Evolutionary conservation across 495 filamentous ascomycete species (phyloP).

Genomic region (Tuber microsphaerosporum): DNA sequence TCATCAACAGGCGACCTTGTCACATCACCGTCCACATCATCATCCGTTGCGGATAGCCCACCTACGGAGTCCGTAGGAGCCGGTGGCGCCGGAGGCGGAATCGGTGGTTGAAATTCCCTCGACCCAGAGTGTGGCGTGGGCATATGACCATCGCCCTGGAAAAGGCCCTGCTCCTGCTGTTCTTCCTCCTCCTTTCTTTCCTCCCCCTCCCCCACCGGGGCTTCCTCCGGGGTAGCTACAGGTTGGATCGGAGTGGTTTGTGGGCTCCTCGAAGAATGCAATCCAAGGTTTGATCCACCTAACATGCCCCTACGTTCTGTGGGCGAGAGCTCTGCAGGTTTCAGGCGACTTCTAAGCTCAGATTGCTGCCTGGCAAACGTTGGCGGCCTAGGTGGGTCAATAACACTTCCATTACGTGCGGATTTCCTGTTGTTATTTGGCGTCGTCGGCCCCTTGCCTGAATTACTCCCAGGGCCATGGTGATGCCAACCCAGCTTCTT

Average conservation of each 20-base stretch:
- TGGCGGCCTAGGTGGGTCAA: slow-evolving; percentile 66
- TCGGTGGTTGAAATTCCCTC: slow-evolving; percentile 21
- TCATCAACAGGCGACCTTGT: slow-evolving; percentile 24
- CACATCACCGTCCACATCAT: slow-evolving; percentile 11
- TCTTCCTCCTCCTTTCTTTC: slow-evolving; percentile 12
- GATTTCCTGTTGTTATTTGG: neutral
- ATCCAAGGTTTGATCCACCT: slow-evolving; percentile 49
- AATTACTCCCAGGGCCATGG: slow-evolving; percentile 13
- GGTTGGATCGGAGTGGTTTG: slow-evolving; percentile 14
- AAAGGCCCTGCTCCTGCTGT: slow-evolving; percentile 1
- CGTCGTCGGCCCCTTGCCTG: slow-evolving; percentile 5
- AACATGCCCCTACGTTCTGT: slow-evolving; percentile 68
- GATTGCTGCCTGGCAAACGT: slow-evolving; percentile 77
- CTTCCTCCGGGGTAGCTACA: slow-evolving; percentile 12
- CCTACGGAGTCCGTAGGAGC: slow-evolving; percentile 16
- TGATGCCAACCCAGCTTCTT: slow-evolving; percentile 21
- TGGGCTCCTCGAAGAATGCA: slow-evolving; percentile 18
- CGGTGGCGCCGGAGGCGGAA: slow-evolving; percentile 8
- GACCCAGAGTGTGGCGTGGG: neutral
- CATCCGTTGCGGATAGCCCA: slow-evolving; percentile 20
- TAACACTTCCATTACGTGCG: slow-evolving; percentile 51
- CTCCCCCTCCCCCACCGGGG: slow-evolving; percentile 19
- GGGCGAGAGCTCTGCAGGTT: slow-evolving; percentile 50
- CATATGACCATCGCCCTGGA: slow-evolving; percentile 12
- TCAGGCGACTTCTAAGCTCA: slow-evolving; percentile 65